These are phyloP conservation scores for Mycena sanguinolenta DNA, from an alignment of 768 basidiomycete genomes.

Conservation along the genomic window DNA sequence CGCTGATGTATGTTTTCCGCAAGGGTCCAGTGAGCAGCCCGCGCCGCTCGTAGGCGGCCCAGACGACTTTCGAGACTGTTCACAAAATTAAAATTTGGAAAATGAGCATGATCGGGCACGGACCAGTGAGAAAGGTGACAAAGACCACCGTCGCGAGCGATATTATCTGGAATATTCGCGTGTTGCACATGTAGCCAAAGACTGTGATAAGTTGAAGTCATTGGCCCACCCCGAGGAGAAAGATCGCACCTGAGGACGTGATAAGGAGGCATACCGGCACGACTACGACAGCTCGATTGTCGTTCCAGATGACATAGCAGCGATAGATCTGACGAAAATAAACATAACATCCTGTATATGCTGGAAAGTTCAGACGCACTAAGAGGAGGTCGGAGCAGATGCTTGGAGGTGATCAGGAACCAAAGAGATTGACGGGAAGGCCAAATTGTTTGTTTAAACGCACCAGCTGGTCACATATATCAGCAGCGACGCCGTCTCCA, in stretches of 20 bases:
- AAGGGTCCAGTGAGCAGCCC: neutral
- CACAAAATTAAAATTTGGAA: no score
- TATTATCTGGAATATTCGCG: constrained; percentile 14
- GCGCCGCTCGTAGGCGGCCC: constrained; percentile 20
- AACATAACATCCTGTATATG: no score
- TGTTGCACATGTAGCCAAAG: constrained; percentile 19
- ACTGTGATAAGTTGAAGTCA: neutral
- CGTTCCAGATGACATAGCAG: constrained; percentile 26
- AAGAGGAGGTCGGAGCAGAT: constrained; percentile 23
- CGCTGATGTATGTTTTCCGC: constrained; percentile 14
- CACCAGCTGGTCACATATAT: constrained; percentile 28
- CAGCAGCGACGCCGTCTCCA: constrained; percentile 11
- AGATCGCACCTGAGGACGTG: neutral
- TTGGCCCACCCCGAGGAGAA: neutral
- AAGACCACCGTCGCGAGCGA: constrained; percentile 21
- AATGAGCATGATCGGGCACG: neutral
- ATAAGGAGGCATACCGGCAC: constrained; percentile 9
- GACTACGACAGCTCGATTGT: constrained; percentile 8
- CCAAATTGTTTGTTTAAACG: neutral
- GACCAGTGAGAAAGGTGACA: constrained; percentile 23
- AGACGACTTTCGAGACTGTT: constrained; percentile 12
- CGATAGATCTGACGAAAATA: constrained; percentile 21
- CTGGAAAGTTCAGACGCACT: neutral
- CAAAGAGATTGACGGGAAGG: neutral
- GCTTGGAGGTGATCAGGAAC: constrained; percentile 2